A percentile compares a stretch with the other conserved stretches of the same genome.
Conservation (phyloP, 1,284 basidiomycete species). For the Malassezia sp. region DNA sequence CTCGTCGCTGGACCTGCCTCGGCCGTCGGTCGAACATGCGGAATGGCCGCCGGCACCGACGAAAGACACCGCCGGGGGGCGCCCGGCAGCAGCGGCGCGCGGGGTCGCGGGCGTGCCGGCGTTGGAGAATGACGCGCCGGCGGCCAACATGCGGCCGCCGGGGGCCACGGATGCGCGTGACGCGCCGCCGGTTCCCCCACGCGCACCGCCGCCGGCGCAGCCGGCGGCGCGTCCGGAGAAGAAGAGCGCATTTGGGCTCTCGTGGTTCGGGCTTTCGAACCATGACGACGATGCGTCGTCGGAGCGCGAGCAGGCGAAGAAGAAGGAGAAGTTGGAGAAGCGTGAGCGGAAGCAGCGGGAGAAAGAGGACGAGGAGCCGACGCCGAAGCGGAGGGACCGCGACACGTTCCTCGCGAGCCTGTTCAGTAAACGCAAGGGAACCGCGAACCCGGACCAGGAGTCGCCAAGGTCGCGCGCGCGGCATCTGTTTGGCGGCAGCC, state of each 20-base stretch:
- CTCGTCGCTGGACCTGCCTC: no score
- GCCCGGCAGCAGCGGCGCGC: no score
- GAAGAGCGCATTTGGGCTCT: slow-evolving; percentile 35
- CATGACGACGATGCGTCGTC: slow-evolving; percentile 37
- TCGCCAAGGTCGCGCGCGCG: slow-evolving; percentile 7
- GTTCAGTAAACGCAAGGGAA: slow-evolving; percentile 12
- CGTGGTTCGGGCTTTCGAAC: slow-evolving; percentile 41
- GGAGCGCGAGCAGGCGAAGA: slow-evolving; percentile 14
- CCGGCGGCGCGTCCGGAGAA: slow-evolving; percentile 20
- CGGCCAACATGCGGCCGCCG: no score
- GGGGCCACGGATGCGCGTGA: no score
- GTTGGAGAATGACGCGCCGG: no score
- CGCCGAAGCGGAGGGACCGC: slow-evolving; percentile 14
- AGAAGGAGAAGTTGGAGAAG: slow-evolving; percentile 27
- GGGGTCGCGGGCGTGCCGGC: no score
- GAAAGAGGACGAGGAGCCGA: slow-evolving; percentile 17
- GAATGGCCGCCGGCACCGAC: no score
- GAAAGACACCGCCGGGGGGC: no score
- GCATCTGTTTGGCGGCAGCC: slow-evolving; percentile 12
- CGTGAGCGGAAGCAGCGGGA: slow-evolving; percentile 30
- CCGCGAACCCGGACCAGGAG: background rate
- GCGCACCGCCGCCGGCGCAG: slow-evolving; percentile 7
- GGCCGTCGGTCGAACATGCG: no score
- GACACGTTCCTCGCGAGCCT: slow-evolving; percentile 35
- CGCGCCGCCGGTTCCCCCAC: no score